These are phyloP conservation scores for Colletotrichum sp. DNA, from an alignment of 2,329 filamentous ascomycete species.

Conservation along the genomic window DNA sequence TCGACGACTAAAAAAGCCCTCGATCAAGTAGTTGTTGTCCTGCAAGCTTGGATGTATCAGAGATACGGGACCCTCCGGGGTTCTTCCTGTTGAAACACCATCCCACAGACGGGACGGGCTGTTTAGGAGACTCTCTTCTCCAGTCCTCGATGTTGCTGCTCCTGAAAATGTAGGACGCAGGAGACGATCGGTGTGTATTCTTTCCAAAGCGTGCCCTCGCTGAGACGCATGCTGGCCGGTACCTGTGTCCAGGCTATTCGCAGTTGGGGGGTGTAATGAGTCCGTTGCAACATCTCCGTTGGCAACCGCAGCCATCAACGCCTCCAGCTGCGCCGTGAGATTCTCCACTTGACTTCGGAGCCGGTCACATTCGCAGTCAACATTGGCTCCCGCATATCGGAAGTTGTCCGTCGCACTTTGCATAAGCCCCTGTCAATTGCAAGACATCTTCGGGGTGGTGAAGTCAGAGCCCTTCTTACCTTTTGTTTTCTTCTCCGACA, in stretches of 20 bases:
- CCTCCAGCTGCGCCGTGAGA: neutral
- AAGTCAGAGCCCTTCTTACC: neutral
- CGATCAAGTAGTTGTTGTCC: slow-evolving; percentile 3
- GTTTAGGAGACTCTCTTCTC: neutral
- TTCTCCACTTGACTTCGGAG: neutral
- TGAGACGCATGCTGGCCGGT: fast-evolving
- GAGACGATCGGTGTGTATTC: neutral
- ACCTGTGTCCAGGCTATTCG: neutral
- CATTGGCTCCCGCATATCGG: neutral
- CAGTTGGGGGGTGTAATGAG: neutral
- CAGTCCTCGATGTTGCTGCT: neutral
- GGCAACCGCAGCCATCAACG: neutral
- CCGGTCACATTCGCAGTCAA: neutral
- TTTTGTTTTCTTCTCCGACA: slow-evolving; percentile 16
- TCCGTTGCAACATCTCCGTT: neutral
- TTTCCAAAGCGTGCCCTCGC: fast-evolving
- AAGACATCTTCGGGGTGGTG: neutral
- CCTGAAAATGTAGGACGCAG: neutral
- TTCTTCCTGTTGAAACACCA: neutral
- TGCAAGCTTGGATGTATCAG: neutral
- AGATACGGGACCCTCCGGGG: neutral
- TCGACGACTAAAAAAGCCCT: slow-evolving; percentile 27
- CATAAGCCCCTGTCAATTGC: neutral
- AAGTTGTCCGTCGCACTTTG: slow-evolving; percentile 12
- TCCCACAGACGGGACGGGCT: slow-evolving; percentile 23